Base-by-base conservation (phyloP, 805 yeast species). In the Spathaspora passalidarum region DNA sequence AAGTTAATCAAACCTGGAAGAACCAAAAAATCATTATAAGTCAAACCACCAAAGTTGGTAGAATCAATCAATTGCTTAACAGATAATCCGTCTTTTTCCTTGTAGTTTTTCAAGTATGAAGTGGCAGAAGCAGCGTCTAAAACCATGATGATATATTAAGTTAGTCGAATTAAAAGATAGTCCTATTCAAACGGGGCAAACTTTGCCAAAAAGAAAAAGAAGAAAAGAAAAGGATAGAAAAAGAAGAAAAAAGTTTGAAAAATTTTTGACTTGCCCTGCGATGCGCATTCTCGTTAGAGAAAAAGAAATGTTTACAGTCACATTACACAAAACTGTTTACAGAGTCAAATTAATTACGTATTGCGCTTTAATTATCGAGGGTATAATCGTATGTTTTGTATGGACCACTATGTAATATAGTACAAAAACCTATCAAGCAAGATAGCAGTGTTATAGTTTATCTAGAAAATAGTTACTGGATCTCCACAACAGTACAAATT, bases 1-100 rank as follows among this genome's bases (percentile, higher is more conserved):
- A 91, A 91, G 60, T 82, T 78, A 62, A 92, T 88, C 75, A 89
- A 88, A 53, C 98, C 97, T 55, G 99, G 99, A 60, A 94, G 81
- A 58, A 94, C 80, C 69, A 94, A 80, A 69, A 94, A 89, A 74
- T 94, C 99, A 65, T 94, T 94, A 78, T 94, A 94, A 55, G 99
- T 94, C 64, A 94, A 81, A 48, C 99, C 99, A 68, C 99, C 99
- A 73, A 94, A 86, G 58, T 74, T 68, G 56, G 81, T 74, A 43
- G 97, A 89, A 75, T 94, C 96, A 86, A 94, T 88, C 69, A 94
- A 81, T 56, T 86, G 79, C 49, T 80, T 75, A 60, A 87, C 86
- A 52, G 86, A 83, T 56, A 94, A 79, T 53, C 99, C 99, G 67
- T 94, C 99, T 64, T 79, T 82, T 58, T 74, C 68, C 48, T 78